These are phyloP conservation scores for Saccharomyces hybrid DNA, from an alignment of 1,139 yeast genomes.

Conservation along the genomic window DNA sequence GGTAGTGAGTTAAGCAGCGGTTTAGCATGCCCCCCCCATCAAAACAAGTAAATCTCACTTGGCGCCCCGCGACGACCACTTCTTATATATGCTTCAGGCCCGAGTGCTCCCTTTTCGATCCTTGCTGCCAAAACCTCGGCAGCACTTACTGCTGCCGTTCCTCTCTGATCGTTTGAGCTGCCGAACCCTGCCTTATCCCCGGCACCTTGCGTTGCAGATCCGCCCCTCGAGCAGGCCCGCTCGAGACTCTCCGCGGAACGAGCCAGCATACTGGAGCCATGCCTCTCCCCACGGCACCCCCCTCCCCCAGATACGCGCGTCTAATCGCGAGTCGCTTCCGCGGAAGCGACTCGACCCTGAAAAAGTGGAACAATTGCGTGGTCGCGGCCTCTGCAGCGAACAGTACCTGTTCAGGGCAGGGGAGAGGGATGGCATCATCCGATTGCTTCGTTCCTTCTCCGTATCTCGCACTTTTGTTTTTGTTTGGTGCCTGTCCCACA, in stretches of 20 bases:
- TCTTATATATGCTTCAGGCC: neutral
- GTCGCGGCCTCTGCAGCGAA: too few species aligned
- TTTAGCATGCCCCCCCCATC: neutral
- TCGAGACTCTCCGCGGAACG: neutral
- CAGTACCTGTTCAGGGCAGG: too few species aligned
- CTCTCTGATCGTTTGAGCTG: neutral
- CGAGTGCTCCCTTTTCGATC: neutral
- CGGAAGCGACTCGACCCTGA: too few species aligned
- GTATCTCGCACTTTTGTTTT: too few species aligned
- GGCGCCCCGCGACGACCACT: neutral
- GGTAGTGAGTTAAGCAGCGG: neutral
- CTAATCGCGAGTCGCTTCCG: too few species aligned
- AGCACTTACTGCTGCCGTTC: neutral
- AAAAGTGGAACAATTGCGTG: too few species aligned
- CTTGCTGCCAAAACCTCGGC: neutral
- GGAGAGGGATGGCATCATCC: too few species aligned
- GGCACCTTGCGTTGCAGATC: constrained; percentile 1
- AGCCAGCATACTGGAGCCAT: neutral
- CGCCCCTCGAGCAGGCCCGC: neutral
- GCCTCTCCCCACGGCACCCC: too few species aligned
- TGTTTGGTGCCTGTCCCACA: too few species aligned
- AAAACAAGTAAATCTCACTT: neutral
- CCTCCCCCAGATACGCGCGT: too few species aligned
- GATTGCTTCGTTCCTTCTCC: too few species aligned
- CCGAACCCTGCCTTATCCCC: neutral